These are phyloP conservation scores for Boletus rubescentipes DNA, from an alignment of 768 basidiomycete genomes.

Conservation along the genomic window DNA sequence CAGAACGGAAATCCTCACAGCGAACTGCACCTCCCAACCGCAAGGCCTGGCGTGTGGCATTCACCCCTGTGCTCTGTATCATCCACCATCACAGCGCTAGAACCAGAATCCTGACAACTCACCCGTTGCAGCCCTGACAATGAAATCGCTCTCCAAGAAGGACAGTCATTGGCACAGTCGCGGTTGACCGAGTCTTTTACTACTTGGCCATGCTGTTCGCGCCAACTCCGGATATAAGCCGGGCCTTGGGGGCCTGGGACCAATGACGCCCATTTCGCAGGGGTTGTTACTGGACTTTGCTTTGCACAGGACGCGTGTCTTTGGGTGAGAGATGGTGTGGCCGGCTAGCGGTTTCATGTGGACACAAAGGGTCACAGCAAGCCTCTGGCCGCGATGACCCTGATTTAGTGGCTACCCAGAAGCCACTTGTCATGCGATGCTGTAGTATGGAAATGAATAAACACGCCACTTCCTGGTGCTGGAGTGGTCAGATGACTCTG, in stretches of 20 bases:
- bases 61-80: neutral
- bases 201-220: neutral
- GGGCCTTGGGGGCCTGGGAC: neutral
- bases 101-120: neutral
- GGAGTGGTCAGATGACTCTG: too few relatives aligned
- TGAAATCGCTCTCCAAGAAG: constrained; percentile 3
- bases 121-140: constrained; percentile 1
- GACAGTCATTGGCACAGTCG: constrained; percentile 6
- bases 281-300: neutral
- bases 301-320: too few relatives aligned
- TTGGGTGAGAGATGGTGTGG: too few relatives aligned
- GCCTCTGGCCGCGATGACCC: too few relatives aligned
- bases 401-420: too few relatives aligned
- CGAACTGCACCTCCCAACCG: neutral
- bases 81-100: neutral
- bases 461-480: too few relatives aligned
- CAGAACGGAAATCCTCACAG: neutral
- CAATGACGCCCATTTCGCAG: constrained; percentile 11
- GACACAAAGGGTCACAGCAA: too few relatives aligned
- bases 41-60: neutral
- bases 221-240: constrained; percentile 10
- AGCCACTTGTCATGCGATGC: too few relatives aligned
- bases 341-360: too few relatives aligned
- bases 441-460: too few relatives aligned
- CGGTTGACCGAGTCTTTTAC: constrained; percentile 2